phyloP scores from a whole-genome alignment of 805 yeast genomes.

The Monosporozyma siamensis region DNA sequence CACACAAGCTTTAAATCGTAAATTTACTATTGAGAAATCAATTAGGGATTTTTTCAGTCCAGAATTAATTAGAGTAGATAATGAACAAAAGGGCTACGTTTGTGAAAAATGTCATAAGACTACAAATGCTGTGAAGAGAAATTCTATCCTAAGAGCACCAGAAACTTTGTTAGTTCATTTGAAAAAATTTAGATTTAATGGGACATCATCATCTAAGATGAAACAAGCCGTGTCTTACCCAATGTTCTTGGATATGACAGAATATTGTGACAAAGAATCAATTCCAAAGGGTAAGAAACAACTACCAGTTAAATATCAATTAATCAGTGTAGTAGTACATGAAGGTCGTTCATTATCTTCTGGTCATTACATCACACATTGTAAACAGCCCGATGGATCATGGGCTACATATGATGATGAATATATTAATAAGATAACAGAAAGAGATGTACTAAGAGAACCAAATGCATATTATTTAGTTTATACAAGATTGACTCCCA shows the following conservation, averaged over 20 bases:
- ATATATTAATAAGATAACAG: conserved; percentile 62
- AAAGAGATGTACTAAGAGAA: conserved; percentile 66
- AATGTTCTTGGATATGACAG: conserved; percentile 60
- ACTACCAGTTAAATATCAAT: conserved; percentile 52
- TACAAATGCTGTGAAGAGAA: conserved; percentile 69
- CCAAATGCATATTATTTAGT: conserved; percentile 85
- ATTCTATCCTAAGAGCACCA: conserved; percentile 72
- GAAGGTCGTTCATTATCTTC: conserved; percentile 88
- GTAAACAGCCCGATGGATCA: conserved; percentile 82
- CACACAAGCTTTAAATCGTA: conserved; percentile 10
- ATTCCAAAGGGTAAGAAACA: conserved; percentile 9
- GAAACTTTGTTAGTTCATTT: conserved; percentile 81
- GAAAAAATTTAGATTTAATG: conserved; percentile 85
- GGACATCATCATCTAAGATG: conserved; percentile 70
- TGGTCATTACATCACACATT: conserved; percentile 88
- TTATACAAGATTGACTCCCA: conserved; percentile 68
- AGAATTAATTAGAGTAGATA: conserved; percentile 64
- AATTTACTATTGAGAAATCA: conserved; percentile 65
- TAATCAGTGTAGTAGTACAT: conserved; percentile 80
- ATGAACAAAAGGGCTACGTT: conserved; percentile 67
- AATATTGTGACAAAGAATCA: conserved; percentile 38
- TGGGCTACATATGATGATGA: conserved; percentile 97
- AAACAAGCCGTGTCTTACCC: conserved; percentile 82
- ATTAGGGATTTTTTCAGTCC: conserved; percentile 74
- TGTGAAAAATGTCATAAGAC: conserved; percentile 79